These are phyloP conservation scores for Schizopora paradoxa DNA, from an alignment of 1,284 basidiomycete species.

Conservation along the genomic window DNA sequence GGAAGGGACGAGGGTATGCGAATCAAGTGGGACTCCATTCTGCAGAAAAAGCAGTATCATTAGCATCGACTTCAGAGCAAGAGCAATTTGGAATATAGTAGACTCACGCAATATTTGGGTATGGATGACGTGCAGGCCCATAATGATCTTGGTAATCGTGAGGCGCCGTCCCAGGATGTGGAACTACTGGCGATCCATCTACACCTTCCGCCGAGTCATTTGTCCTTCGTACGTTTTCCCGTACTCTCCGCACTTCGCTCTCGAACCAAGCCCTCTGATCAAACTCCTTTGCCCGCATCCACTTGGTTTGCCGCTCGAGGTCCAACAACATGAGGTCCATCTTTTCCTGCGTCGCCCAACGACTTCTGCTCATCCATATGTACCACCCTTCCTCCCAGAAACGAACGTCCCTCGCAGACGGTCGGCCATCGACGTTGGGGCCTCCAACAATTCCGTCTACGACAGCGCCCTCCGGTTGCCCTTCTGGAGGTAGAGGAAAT, in stretches of 20 bases:
- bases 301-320: constrained; percentile 44
- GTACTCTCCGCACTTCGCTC: constrained; percentile 19
- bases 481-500: constrained; percentile 58
- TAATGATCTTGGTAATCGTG: neutral
- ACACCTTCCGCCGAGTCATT: constrained; percentile 2
- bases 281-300: constrained; percentile 36
- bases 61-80: neutral
- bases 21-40: constrained; percentile 28
- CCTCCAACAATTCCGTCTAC: constrained; percentile 6
- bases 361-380: constrained; percentile 57
- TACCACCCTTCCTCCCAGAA: constrained; percentile 74
- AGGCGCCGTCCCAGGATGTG: neutral
- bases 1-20: constrained; percentile 31
- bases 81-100: constrained; percentile 1
- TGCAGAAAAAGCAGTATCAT: constrained; percentile 17
- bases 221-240: constrained; percentile 16
- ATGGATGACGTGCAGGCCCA: constrained; percentile 5
- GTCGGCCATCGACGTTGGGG: constrained; percentile 3
- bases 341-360: constrained; percentile 49
- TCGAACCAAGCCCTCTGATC: constrained; percentile 39
- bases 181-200: constrained; percentile 5
- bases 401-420: constrained; percentile 32
- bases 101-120: constrained; percentile 10
- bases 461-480: constrained; percentile 36
- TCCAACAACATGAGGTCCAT: constrained; percentile 52